A percentile compares a stretch with the other conserved stretches of the same genome.
Evolutionary conservation across 106 monocot species (phyloP).

Genomic region (Gastrodia elata): DNA sequence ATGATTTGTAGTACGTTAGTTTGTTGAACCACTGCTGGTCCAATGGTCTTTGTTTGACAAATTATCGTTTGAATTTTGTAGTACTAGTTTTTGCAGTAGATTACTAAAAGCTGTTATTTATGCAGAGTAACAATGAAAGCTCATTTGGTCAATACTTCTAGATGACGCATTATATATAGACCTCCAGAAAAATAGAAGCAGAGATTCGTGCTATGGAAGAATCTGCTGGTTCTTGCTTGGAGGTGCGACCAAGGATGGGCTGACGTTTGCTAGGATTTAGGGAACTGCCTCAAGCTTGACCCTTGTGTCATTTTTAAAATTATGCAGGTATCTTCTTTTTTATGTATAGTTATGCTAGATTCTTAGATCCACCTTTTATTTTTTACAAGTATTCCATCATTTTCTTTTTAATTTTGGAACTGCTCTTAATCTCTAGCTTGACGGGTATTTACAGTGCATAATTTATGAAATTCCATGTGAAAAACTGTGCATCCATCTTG

Average conservation of each 20-base stretch:
- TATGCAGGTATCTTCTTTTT: not conserved
- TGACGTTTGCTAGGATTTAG: not conserved
- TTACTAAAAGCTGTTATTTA: not conserved
- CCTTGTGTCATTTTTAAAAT: not conserved
- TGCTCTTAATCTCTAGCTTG: not conserved
- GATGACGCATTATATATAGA: not conserved
- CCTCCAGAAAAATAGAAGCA: not conserved
- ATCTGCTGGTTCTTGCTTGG: not conserved
- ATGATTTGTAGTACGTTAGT: not conserved
- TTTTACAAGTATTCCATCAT: not conserved
- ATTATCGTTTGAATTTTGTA: not conserved
- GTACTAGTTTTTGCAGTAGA: not conserved
- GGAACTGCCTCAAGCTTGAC: not conserved
- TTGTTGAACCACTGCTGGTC: too few relatives aligned
- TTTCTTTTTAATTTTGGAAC: not conserved
- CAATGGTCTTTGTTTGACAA: not conserved
- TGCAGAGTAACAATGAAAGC: not conserved
- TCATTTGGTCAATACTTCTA: not conserved
- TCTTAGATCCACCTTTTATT: too few relatives aligned
- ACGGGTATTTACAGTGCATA: not conserved
- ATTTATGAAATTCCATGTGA: too few relatives aligned
- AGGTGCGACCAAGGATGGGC: not conserved
- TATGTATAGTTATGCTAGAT: not conserved
- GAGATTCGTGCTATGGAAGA: not conserved
- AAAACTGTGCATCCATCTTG: not conserved